Percentiles rank a stretch among this genome's conserved stretches.
These are phyloP conservation scores for Ogataea salicorniae DNA, from an alignment of 805 yeast genomes.

Conservation along the genomic window DNA sequence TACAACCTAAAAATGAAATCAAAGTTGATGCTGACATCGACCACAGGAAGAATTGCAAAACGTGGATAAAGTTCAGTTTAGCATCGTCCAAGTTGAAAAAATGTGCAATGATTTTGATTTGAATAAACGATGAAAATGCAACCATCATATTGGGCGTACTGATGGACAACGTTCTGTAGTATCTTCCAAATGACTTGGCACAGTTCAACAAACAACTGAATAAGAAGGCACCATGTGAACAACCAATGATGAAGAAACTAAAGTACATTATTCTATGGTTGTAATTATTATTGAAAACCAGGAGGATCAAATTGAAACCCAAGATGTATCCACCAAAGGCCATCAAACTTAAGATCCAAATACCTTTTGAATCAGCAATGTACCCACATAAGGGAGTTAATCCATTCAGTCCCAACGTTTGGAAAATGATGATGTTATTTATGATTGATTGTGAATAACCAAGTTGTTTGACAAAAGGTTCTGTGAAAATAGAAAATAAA, in stretches of 20 bases:
- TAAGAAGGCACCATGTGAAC: constrained; percentile 64
- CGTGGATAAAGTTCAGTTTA: constrained; percentile 15
- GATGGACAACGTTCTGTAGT: constrained; percentile 70
- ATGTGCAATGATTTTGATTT: constrained; percentile 21
- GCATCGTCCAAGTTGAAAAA: constrained; percentile 17
- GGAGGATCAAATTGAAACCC: constrained; percentile 50
- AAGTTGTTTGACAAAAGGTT: constrained; percentile 52
- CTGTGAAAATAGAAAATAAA: constrained; percentile 58
- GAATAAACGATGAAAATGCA: constrained; percentile 29
- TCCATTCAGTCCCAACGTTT: constrained; percentile 77
- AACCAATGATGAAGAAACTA: constrained; percentile 57
- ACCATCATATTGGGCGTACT: constrained; percentile 62
- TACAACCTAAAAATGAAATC: constrained; percentile 25
- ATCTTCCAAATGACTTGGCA: constrained; percentile 67
- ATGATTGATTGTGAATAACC: constrained; percentile 58
- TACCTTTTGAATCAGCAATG: constrained; percentile 77
- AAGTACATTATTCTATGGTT: constrained; percentile 36
- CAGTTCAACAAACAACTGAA: constrained; percentile 70
- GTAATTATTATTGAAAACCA: constrained; percentile 29
- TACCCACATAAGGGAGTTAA: constrained; percentile 79
- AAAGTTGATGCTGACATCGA: constrained; percentile 14
- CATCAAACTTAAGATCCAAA: constrained; percentile 60
- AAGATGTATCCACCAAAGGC: constrained; percentile 59
- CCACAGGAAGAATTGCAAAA: constrained; percentile 19
- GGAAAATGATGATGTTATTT: constrained; percentile 69